These are phyloP conservation scores for Strigomonas culicis DNA, from an alignment of 208 protist genomes.

Conservation along the genomic window DNA sequence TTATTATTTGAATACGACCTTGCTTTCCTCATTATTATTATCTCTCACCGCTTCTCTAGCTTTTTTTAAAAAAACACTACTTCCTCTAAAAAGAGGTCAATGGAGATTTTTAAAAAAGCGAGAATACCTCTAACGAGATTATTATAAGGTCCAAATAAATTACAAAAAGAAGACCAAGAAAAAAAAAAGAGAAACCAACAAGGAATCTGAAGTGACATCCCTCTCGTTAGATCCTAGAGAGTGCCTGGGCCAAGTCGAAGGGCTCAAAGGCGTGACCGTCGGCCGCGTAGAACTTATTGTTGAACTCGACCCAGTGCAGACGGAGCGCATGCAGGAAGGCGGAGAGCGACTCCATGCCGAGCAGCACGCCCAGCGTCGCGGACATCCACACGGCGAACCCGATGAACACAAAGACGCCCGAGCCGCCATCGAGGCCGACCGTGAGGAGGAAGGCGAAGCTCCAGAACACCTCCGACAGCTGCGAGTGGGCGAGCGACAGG, in stretches of 20 bases:
- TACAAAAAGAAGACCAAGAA: not conserved
- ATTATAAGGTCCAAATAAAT: no score
- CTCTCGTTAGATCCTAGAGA: conserved; percentile 27
- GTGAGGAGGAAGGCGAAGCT: conserved; percentile 76
- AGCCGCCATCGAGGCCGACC: conserved; percentile 52
- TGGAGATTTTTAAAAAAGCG: no score
- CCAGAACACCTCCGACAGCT: conserved; percentile 93
- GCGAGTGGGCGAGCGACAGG: conserved; percentile 98
- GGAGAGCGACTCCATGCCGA: conserved; percentile 98
- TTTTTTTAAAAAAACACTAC: no score
- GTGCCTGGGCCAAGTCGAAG: conserved; percentile 80
- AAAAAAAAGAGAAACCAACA: conserved; percentile 7
- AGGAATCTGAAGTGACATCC: not conserved
- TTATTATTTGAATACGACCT: conserved; percentile 5
- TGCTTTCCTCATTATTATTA: conserved; percentile 2
- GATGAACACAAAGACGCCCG: conserved; percentile 82
- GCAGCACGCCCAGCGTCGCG: conserved; percentile 96
- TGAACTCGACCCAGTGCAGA: conserved; percentile 97
- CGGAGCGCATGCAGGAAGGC: conserved; percentile 99
- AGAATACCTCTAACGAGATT: no score
- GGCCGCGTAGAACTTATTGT: conserved; percentile 97
- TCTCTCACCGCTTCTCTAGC: not conserved
- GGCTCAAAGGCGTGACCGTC: conserved; percentile 91
- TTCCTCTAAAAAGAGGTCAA: no score
- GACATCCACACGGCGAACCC: conserved; percentile 94